Evolutionary conservation across 2,329 filamentous ascomycete species (phyloP).

Genomic region (Sporothrix pallida): DNA sequence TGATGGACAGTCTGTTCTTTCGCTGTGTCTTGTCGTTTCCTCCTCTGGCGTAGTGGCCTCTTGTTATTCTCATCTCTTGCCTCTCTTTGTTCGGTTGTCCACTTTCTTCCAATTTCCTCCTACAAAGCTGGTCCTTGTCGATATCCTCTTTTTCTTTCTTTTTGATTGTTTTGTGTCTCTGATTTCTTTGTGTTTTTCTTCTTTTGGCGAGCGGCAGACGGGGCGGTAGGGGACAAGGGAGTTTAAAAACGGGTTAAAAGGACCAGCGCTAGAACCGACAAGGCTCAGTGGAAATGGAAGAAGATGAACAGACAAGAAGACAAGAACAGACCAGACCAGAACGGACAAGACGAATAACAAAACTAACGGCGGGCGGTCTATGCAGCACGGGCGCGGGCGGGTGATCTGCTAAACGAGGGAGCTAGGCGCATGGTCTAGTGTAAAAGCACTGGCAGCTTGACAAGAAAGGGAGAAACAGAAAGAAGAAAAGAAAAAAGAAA

Average conservation of each 20-base stretch:
- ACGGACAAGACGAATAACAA: background rate
- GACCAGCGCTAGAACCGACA: background rate
- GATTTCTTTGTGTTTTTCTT: background rate
- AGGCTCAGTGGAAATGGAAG: background rate
- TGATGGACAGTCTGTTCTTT: background rate
- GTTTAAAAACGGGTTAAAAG: background rate
- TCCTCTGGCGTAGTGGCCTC: constrained; percentile 1
- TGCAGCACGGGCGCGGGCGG: constrained; percentile 2
- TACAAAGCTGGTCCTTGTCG: too few species aligned
- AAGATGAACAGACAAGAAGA: background rate
- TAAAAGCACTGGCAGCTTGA: background rate
- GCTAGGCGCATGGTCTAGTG: constrained; percentile 11
- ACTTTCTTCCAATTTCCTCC: background rate
- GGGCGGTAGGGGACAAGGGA: background rate
- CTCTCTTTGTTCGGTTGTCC: too few species aligned
- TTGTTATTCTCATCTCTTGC: background rate
- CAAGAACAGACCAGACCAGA: background rate
- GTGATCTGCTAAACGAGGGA: constrained; percentile 25
- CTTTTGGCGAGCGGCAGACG: background rate
- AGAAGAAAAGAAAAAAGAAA: background rate
- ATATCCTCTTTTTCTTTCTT: too few species aligned
- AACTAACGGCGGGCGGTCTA: background rate
- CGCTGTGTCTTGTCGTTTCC: background rate
- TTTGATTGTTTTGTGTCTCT: background rate
- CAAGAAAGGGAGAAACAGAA: too few species aligned